A percentile compares a stretch with the other conserved stretches of the same genome.
phyloP scores from a whole-genome alignment of 345 rosid species.

The Microthlaspi erraticum region DNA sequence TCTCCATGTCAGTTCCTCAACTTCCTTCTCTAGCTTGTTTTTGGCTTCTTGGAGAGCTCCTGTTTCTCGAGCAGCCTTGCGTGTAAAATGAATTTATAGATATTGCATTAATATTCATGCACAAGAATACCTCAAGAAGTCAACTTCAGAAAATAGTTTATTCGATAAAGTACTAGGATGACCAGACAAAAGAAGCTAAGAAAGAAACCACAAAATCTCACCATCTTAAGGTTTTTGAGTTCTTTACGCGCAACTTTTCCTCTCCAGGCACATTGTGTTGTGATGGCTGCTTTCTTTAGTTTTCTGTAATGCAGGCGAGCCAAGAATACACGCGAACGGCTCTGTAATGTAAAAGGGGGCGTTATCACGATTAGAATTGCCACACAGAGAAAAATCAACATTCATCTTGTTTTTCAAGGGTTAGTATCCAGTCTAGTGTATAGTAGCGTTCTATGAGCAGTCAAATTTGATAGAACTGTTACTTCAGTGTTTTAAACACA shows the following conservation, averaged over 20 bases:
- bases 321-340: conserved; percentile 75
- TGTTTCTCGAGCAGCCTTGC: conserved; percentile 98
- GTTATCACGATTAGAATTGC: conserved; percentile 29
- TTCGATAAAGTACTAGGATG: conserved; percentile 14
- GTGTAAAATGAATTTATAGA: conserved; percentile 21
- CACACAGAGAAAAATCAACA: conserved; percentile 20
- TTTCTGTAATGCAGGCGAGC: conserved; percentile 60
- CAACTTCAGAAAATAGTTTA: conserved; percentile 14
- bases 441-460: neutral
- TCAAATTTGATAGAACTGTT: conserved; percentile 12
- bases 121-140: conserved; percentile 19
- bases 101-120: neutral
- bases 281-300: conserved; percentile 79
- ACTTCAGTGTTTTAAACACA: conserved; percentile 6
- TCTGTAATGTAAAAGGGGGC: conserved; percentile 51
- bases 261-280: conserved; percentile 96
- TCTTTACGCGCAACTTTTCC: conserved; percentile 91
- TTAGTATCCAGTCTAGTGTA: conserved; percentile 9
- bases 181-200: conserved; percentile 16
- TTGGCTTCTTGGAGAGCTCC: conserved; percentile 99
- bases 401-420: neutral
- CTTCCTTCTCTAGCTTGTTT: conserved; percentile 97
- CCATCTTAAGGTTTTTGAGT: conserved; percentile 93
- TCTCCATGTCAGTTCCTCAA: conserved; percentile 98
- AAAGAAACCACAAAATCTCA: conserved; percentile 46